These are phyloP conservation scores for Prillingera fragicola DNA, from an alignment of 1,284 basidiomycete genomes.

Conservation along the genomic window DNA sequence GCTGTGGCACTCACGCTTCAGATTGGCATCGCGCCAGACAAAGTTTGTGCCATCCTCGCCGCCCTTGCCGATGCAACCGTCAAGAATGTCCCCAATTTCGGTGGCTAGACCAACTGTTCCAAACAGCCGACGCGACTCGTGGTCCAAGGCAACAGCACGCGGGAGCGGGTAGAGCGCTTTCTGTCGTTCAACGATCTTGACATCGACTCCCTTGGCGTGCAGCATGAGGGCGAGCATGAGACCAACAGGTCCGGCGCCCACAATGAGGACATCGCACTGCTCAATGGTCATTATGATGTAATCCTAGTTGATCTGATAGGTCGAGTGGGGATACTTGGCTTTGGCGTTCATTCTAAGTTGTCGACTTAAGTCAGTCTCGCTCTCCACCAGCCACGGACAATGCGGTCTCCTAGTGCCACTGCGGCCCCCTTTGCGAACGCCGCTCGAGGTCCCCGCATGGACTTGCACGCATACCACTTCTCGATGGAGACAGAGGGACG, in stretches of 20 bases:
- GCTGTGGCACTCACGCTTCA: constrained; percentile 17
- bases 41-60: constrained; percentile 17
- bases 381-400: too few relatives aligned
- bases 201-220: constrained; percentile 12
- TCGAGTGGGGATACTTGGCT: too few relatives aligned
- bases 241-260: constrained; percentile 12
- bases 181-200: constrained; percentile 21
- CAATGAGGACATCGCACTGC: constrained; percentile 9
- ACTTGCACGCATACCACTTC: too few relatives aligned
- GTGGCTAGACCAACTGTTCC: constrained; percentile 11
- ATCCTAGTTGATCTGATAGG: too few relatives aligned
- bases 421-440: too few relatives aligned
- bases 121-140: constrained; percentile 18
- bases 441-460: too few relatives aligned
- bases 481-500: too few relatives aligned
- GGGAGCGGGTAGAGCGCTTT: constrained; percentile 21
- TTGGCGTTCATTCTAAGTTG: too few relatives aligned
- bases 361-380: too few relatives aligned
- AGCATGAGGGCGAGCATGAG: constrained; percentile 14
- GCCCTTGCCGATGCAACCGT: constrained; percentile 6
- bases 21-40: constrained; percentile 19
- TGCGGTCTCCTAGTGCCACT: too few relatives aligned
- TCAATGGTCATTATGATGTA: constrained; percentile 5
- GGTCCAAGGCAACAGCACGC: constrained; percentile 20
- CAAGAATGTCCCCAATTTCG: constrained; percentile 11